Conservation (phyloP, 768 basidiomycete genomes). For the Grammothele lineata region DNA sequence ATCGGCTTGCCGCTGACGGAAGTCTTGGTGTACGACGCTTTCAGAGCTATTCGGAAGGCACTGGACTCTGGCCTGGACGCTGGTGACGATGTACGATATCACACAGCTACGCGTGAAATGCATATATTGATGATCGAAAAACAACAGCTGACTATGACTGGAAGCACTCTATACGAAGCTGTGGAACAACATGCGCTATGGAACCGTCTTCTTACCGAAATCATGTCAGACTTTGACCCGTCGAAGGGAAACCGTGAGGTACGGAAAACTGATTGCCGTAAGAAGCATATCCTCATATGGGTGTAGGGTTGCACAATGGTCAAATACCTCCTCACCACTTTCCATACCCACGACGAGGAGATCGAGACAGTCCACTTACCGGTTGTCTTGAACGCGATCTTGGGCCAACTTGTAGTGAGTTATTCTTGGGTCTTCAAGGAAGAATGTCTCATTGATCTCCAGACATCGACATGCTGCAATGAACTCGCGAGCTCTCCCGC, state of each 20-base stretch:
- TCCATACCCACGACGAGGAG: conserved; percentile 85
- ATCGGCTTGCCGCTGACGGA: conserved; percentile 82
- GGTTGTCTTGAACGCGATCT: conserved; percentile 63
- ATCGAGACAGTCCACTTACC: conserved; percentile 78
- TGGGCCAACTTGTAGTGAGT: conserved; percentile 62
- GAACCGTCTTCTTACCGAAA: conserved; percentile 61
- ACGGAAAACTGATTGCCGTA: conserved; percentile 4
- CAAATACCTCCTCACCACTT: conserved; percentile 66
- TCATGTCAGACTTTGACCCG: conserved; percentile 52
- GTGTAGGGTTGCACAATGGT: conserved; percentile 63
- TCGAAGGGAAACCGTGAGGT: conserved; percentile 47
- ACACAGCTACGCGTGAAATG: conserved; percentile 1
- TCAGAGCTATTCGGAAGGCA: conserved; percentile 63
- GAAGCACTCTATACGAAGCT: conserved; percentile 87
- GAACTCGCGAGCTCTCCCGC: not conserved
- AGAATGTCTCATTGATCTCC: not conserved
- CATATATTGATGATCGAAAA: not conserved
- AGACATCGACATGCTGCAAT: conserved; percentile 1
- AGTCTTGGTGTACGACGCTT: conserved; percentile 70
- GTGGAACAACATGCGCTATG: conserved; percentile 86
- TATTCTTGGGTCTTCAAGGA: not conserved
- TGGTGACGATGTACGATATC: conserved; percentile 50
- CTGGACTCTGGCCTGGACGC: conserved; percentile 49
- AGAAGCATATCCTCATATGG: not conserved
- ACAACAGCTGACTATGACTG: conserved; percentile 69